These are phyloP conservation scores for Brassica rapa DNA, from an alignment of 345 rosid species.

Conservation along the genomic window DNA sequence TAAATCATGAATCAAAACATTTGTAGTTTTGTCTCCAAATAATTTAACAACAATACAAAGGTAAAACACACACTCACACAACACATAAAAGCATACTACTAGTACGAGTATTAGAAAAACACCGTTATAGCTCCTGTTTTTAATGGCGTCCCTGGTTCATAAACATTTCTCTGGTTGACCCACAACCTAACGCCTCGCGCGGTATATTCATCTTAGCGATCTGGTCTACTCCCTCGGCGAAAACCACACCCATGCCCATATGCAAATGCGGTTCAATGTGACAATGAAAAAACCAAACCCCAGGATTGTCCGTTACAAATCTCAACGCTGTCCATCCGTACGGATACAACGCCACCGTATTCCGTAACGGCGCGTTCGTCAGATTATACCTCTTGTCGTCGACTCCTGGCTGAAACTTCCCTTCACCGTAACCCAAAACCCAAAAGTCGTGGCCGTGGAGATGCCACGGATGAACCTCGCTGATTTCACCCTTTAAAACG, in stretches of 20 bases:
- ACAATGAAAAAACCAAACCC: slow-evolving; percentile 94
- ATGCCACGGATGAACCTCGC: slow-evolving; percentile 90
- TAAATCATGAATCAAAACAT: not conserved
- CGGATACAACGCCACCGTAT: slow-evolving; percentile 66
- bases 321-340: slow-evolving; percentile 88
- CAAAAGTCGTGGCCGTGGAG: slow-evolving; percentile 86
- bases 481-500: slow-evolving; percentile 32
- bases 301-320: slow-evolving; percentile 80
- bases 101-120: not conserved
- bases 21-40: not conserved
- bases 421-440: slow-evolving; percentile 80
- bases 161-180: slow-evolving; percentile 42
- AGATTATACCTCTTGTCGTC: slow-evolving; percentile 54
- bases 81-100: not conserved
- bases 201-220: slow-evolving; percentile 52
- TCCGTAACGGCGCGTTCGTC: slow-evolving; percentile 66
- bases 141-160: slow-evolving; percentile 15
- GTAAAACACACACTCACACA: not conserved
- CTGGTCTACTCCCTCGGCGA: slow-evolving; percentile 55
- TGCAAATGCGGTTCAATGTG: slow-evolving; percentile 89
- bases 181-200: slow-evolving; percentile 50
- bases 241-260: slow-evolving; percentile 89
- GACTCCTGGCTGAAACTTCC: slow-evolving; percentile 37
- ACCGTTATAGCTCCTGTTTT: not conserved
- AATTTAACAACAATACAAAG: not conserved